Evolutionary conservation across 2,329 filamentous ascomycete genomes (phyloP).

Genomic region (Fusarium sp.): DNA sequence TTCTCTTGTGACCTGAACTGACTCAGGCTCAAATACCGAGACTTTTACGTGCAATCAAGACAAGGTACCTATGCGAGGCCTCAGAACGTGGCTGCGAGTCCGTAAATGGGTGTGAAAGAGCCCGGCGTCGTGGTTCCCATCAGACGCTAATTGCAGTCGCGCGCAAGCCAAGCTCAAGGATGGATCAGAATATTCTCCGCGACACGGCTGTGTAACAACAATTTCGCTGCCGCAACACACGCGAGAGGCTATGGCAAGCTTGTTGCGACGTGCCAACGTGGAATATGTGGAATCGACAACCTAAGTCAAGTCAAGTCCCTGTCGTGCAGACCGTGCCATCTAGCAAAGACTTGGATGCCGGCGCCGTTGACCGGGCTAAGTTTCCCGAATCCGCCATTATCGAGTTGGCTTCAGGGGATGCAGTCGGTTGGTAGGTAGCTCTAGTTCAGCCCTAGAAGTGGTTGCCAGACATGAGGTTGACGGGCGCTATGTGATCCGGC

Average conservation of each 20-base stretch:
- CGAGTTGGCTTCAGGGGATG: slow-evolving; percentile 42
- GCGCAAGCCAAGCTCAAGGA: slow-evolving; percentile 51
- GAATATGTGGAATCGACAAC: slow-evolving; percentile 42
- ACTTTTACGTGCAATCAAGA: slow-evolving; percentile 35
- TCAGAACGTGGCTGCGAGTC: slow-evolving; percentile 50
- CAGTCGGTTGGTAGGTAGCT: slow-evolving; percentile 23
- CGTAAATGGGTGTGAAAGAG: slow-evolving; percentile 51
- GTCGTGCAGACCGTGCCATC: slow-evolving; percentile 48
- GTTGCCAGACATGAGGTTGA: slow-evolving; percentile 37
- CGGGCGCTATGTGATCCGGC: slow-evolving; percentile 47
- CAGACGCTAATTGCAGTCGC: slow-evolving; percentile 52
- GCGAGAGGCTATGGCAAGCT: slow-evolving; percentile 45
- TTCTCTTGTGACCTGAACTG: slow-evolving; percentile 51
- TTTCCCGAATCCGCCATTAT: slow-evolving; percentile 39
- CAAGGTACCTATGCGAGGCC: slow-evolving; percentile 43
- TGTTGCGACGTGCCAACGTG: slow-evolving; percentile 38
- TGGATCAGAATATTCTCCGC: slow-evolving; percentile 53
- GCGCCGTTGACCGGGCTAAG: slow-evolving; percentile 44
- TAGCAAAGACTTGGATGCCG: slow-evolving; percentile 36
- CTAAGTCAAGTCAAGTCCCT: slow-evolving; percentile 27
- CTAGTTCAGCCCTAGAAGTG: slow-evolving; percentile 50
- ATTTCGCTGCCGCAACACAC: slow-evolving; percentile 48
- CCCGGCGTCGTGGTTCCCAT: slow-evolving; percentile 52
- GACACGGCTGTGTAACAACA: slow-evolving; percentile 50
- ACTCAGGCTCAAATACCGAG: slow-evolving; percentile 46